Evolutionary conservation across 2,329 filamentous ascomycete genomes (phyloP), one percentile per base, ranked within the genome.

Genomic region (Xylaria sp.): DNA sequence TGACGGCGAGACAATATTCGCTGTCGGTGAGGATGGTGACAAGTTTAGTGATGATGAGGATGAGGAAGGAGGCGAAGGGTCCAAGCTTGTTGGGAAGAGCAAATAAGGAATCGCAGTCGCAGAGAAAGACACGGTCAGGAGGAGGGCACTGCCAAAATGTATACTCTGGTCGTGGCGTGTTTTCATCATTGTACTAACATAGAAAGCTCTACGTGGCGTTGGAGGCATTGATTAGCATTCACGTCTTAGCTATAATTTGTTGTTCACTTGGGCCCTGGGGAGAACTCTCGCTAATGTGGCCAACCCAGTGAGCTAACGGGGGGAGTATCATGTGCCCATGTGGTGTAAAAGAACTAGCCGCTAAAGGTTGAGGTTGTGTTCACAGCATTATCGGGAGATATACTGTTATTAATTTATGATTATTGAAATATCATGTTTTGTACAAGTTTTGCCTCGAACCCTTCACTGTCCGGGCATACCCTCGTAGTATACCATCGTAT

Each of bases 1-100:
- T 46, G 82, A 98, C 71, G 94, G 94, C 12, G 96, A 98, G 82
- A 97, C 94, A 0, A 97, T 98, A 71, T 98, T 98, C 76, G 95
- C 95, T 0, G 93, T 98, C 12, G 95, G 94, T 12, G 94, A 97
- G 75, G 91, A 92, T 64, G 88, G 84, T 0, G 94, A 96, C 77
- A 93, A 91, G 78, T 95, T 94, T 85, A 94, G 91, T 18, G 92
- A 93, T 66, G 91, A 93, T 65, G 92, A 91, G 23, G 80, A 76
- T 9, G 79, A 46, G 2, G 46, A 48, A 10, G 46, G 77, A 0
- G 86, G 84, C 23, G 89, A 91, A 72, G 89, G 90, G 67, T 86
- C 86, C 20, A 87, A 85, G 60, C 79, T 89, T 71, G 87, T 89
- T 51, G 81, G 79, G 71, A 77, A 77, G 54, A 84, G 81, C 75